A percentile compares a stretch with the other conserved stretches of the same genome.
Evolutionary conservation across 2,329 filamentous ascomycete genomes (phyloP).

Genomic region (Akanthomyces lecanii): DNA sequence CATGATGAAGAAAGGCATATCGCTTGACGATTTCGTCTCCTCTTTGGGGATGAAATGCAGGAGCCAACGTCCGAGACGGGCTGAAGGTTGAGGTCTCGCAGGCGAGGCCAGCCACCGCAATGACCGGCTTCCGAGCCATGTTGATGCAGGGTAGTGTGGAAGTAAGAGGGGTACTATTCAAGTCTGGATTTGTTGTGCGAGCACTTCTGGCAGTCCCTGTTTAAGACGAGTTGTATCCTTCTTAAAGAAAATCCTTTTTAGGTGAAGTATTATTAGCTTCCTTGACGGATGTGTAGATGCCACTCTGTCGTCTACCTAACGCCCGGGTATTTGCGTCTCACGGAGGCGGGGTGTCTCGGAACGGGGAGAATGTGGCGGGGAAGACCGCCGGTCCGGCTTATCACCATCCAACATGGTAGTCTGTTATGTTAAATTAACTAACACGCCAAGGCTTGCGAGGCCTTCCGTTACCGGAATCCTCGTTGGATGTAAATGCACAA

Average conservation of each 20-base stretch:
- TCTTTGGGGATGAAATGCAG: conserved; percentile 46
- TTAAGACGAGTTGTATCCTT: neutral
- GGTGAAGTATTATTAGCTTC: neutral
- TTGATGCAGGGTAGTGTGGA: conserved; percentile 4
- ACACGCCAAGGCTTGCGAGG: neutral
- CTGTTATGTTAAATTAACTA: neutral
- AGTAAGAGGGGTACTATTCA: neutral
- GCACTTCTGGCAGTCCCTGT: no score
- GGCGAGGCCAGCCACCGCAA: conserved; percentile 49
- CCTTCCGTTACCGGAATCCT: neutral
- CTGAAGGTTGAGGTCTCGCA: conserved; percentile 53
- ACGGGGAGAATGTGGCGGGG: neutral
- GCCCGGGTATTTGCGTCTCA: neutral
- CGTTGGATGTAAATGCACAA: neutral
- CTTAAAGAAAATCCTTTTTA: neutral
- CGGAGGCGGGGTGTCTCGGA: neutral
- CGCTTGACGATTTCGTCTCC: conserved; percentile 39
- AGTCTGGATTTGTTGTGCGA: neutral
- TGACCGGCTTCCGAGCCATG: conserved; percentile 33
- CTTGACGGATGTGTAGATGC: neutral
- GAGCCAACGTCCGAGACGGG: conserved; percentile 43
- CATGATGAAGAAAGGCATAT: conserved; percentile 42
- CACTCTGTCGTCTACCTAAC: neutral
- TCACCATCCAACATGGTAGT: neutral
- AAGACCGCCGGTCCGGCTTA: neutral